A percentile compares a stretch with the other conserved stretches of the same genome.
phyloP scores from a whole-genome alignment of 2,329 filamentous ascomycete species.

The Pezicula carpinea region DNA sequence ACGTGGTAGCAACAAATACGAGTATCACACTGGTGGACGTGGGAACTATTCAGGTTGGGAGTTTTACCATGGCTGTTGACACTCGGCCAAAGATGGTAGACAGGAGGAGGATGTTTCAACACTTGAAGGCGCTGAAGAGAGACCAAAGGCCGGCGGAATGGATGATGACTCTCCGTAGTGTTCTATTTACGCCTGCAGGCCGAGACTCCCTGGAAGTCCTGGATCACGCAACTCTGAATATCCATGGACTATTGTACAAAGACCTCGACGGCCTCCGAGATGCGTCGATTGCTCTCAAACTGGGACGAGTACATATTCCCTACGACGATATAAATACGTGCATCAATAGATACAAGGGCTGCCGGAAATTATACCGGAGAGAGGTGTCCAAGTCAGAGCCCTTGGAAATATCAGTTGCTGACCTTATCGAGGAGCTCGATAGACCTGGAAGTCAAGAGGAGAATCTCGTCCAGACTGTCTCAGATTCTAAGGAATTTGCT shows the following conservation, averaged over 20 bases:
- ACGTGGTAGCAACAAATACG: slow-evolving; percentile 79
- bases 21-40: slow-evolving; percentile 74
- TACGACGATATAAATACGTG: slow-evolving; percentile 77
- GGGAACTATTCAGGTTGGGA: slow-evolving; percentile 79
- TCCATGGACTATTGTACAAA: slow-evolving; percentile 86
- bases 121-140: slow-evolving; percentile 59
- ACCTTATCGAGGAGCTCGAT: slow-evolving; percentile 71
- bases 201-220: slow-evolving; percentile 81
- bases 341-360: slow-evolving; percentile 48
- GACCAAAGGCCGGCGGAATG: slow-evolving; percentile 82
- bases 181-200: slow-evolving; percentile 83
- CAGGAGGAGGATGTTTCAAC: slow-evolving; percentile 81
- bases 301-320: slow-evolving; percentile 85
- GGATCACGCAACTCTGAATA: slow-evolving; percentile 81
- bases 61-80: slow-evolving; percentile 81
- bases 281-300: slow-evolving; percentile 82
- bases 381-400: slow-evolving; percentile 33
- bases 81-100: slow-evolving; percentile 90
- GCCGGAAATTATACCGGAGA: slow-evolving; percentile 28
- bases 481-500: slow-evolving; percentile 88
- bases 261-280: slow-evolving; percentile 84
- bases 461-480: slow-evolving; percentile 76
- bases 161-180: slow-evolving; percentile 80
- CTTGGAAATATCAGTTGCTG: slow-evolving; percentile 61
- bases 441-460: slow-evolving; percentile 52